Conservation (phyloP, 148 eudicot genomes). For the Drosera capensis region DNA sequence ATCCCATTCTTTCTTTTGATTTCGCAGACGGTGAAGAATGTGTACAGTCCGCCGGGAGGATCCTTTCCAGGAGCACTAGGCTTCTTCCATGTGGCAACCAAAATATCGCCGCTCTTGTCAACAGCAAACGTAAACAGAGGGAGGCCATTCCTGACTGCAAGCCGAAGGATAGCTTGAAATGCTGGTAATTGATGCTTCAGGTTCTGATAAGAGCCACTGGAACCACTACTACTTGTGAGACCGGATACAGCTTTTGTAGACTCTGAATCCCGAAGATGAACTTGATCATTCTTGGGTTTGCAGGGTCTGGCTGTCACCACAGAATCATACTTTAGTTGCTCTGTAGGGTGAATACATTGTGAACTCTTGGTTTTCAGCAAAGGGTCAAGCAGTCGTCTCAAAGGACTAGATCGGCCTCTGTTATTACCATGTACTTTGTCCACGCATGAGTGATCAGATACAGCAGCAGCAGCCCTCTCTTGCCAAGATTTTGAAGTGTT, state of each 20-base stretch:
- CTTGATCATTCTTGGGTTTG: too few relatives aligned
- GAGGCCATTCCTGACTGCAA: slow-evolving; percentile 45
- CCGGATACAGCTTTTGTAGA: too few relatives aligned
- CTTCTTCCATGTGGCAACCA: slow-evolving; percentile 51
- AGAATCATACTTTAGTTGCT: too few relatives aligned
- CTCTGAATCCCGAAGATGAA: too few relatives aligned
- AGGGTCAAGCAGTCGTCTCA: slow-evolving; percentile 56
- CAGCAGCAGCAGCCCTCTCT: slow-evolving; percentile 19
- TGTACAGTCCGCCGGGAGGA: slow-evolving; percentile 41
- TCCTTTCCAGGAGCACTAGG: slow-evolving; percentile 25
- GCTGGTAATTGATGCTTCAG: slow-evolving; percentile 15
- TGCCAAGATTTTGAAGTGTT: slow-evolving; percentile 37
- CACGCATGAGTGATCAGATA: slow-evolving; percentile 7
- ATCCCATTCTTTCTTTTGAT: slow-evolving; percentile 38
- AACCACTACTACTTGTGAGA: too few relatives aligned
- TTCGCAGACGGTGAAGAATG: slow-evolving; percentile 66
- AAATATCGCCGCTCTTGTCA: slow-evolving; percentile 46
- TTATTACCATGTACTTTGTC: slow-evolving; percentile 11
- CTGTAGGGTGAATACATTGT: slow-evolving; percentile 10
- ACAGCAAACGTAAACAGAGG: slow-evolving; percentile 68
- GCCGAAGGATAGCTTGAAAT: slow-evolving; percentile 53
- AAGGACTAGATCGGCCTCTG: slow-evolving; percentile 41
- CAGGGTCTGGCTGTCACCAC: too few relatives aligned
- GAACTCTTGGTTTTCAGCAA: slow-evolving; percentile 30
- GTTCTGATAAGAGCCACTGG: too few relatives aligned